Evolutionary conservation across 2,329 filamentous ascomycete genomes (phyloP), one percentile per base, ranked within the genome.

Genomic region (Orbilia javanica): DNA sequence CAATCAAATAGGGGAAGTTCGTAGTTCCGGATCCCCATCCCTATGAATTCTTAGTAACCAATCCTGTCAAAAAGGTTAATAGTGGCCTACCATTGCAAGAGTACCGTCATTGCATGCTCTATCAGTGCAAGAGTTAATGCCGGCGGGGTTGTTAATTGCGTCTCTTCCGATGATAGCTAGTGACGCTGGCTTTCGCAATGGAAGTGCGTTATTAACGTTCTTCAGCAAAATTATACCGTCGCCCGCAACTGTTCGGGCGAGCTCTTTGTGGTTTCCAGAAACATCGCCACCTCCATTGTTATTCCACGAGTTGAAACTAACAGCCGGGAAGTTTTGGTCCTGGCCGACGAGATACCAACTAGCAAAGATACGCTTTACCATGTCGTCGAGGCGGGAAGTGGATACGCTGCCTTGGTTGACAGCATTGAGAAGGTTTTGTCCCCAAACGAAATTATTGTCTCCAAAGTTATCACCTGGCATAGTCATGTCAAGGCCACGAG

Each of bases 381-480:
- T 97, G 83, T 98, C 96, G 81, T 97, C 94, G 8, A 98, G 83
- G 63, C 95, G 89, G 88, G 92, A 97, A 81, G 92, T 89, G 0
- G 95, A 93, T 34, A 98, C 86, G 0, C 94, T 97, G 39, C 94
- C 94, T 82, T 98, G 97, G 81, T 97, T 84, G 4, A 97, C 90
- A 0, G 93, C 93, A 57, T 97, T 86, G 1, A 95, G 97, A 81
- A 98, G 84, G 84, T 98, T 98, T 29, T 78, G 69, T 8, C 95
- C 95, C 92, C 92, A 97, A 86, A 87, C 96, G 63, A 85, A 84
- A 5, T 92, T 92, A 3, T 88, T 89, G 84, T 92, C 89, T 85
- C 97, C 97, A 20, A 85, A 80, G 0, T 92, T 92, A 83, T 97
- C 95, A 68, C 93, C 93, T 0, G 92, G 92, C 93, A 96, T 96